A percentile compares a stretch with the other conserved stretches of the same genome.
These are phyloP conservation scores for Apiospora saccharicola DNA, from an alignment of 2,329 filamentous ascomycete species.

Conservation along the genomic window DNA sequence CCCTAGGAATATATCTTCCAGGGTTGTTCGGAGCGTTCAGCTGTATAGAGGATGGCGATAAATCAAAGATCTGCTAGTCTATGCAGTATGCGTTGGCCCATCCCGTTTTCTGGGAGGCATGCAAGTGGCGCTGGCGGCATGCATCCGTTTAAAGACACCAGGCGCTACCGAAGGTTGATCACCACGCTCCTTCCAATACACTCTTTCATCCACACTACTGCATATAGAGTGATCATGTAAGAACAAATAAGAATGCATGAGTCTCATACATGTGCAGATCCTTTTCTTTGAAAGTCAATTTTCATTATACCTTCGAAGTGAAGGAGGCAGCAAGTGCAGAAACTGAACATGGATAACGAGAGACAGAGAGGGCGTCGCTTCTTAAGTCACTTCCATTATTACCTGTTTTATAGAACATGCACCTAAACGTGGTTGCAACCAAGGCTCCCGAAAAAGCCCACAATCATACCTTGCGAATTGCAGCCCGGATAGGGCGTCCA, in stretches of 20 bases:
- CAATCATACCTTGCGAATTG: slow-evolving; percentile 3
- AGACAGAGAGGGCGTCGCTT: not conserved
- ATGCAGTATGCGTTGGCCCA: slow-evolving; percentile 24
- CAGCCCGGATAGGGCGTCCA: not conserved
- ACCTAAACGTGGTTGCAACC: slow-evolving; percentile 15
- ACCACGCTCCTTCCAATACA: not conserved
- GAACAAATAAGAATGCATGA: not conserved
- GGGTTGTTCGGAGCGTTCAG: slow-evolving; percentile 7
- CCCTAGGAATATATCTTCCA: slow-evolving; percentile 14
- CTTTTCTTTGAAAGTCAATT: not conserved
- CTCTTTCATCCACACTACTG: not conserved
- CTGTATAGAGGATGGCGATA: slow-evolving; percentile 19
- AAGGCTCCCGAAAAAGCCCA: not conserved
- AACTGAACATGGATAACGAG: not conserved
- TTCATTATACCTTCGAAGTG: not conserved
- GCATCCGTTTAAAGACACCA: not conserved
- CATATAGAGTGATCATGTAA: not conserved
- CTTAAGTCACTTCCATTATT: not conserved
- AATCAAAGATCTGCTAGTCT: slow-evolving; percentile 12
- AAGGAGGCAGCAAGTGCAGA: not conserved
- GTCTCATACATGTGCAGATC: not conserved
- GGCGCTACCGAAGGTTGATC: not conserved
- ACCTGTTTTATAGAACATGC: not conserved
- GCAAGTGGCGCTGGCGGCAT: slow-evolving; percentile 1
- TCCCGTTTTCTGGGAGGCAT: slow-evolving; percentile 12